phyloP scores from a whole-genome alignment of 176 grass and related monocot species.

The barley (Hordeum vulgare) region MorexV3_pseudomolecules_assembly NC_058523.1:537091171-537091670 shows the following conservation, averaged over 20 bases:
- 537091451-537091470: neutral
- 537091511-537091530: neutral
- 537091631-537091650: conserved; percentile 87
- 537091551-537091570: conserved; percentile 16
- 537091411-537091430: conserved; percentile 91
- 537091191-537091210: neutral
- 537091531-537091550: conserved; percentile 12
- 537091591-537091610: conserved; percentile 3
- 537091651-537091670: conserved; percentile 96
- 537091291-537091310: conserved; percentile 27
- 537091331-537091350: conserved; percentile 53
- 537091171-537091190: neutral
- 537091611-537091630: conserved; percentile 76
- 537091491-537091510: neutral
- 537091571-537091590: conserved; percentile 22
- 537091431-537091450: conserved; percentile 45
- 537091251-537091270: neutral
- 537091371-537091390: conserved; percentile 69
- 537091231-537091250: neutral
- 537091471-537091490: conserved; percentile 7
- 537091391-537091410: conserved; percentile 81
- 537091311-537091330: conserved; percentile 62
- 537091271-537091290: neutral
- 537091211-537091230: neutral
- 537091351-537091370: conserved; percentile 61